Base-by-base conservation (phyloP, 2,329 filamentous ascomycete species). In the Botrytis fragariae region DNA sequence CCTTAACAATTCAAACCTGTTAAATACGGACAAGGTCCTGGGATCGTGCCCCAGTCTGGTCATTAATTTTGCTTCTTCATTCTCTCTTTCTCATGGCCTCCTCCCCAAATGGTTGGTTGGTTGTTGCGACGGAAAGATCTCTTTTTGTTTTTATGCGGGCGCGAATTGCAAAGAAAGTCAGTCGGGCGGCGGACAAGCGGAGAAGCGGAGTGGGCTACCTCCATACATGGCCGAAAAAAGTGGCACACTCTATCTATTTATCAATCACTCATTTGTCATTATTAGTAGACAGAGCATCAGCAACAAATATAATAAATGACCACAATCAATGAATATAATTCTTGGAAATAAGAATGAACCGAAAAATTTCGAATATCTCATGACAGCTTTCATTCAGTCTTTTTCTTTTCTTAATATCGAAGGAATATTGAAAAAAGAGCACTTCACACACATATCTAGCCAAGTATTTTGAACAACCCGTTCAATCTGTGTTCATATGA, bases 31-130 rank as follows among this genome's bases (percentile, higher is more conserved):
- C 61, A 63, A 63, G 61, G 61, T 63, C 61, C 61, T 63, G 61
- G 61, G 61, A 63, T 63, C 61, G 61, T 63, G 61, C 61, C 37
- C 61, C 61, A 64, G 61, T 64, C 61, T 64, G 61, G 61, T 64
- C 61, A 64, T 3, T 20, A 3, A 0, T n/a, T 62, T 63, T 63
- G 37, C 5, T 9, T 39, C 18, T 9, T 9, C 7, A 0, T n/a
- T 29, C 4, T 25, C 9, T 22, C 14, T 16, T 37, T 6, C 16
- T n/a, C 32, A 37, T 25, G 1, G 20, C 8, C 10, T 60, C 32
- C 18, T 16, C 22, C 8, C 2, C 32, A 3, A 9, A 20, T 20
- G 44, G 7, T 22, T 45, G 20, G 20, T 14, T 51, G 48, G 7
- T 5, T 51, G 12, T n/a, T 48, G 18, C 10, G 32, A 35, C 10